Evolutionary conservation across 148 eudicot genomes (phyloP).

Genomic region (Heliosperma pusillum): DNA sequence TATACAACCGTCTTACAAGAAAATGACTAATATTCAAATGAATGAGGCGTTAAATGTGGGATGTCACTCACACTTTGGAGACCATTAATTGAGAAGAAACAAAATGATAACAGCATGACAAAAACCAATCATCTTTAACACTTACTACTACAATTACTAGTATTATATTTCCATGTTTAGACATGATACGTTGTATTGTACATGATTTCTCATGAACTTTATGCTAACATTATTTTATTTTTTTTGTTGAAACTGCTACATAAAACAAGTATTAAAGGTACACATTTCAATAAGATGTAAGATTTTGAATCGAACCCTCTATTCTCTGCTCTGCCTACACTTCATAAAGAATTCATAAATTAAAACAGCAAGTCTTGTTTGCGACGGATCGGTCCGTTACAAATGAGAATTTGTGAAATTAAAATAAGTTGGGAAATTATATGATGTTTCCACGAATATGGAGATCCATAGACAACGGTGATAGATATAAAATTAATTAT

Average conservation of each 20-base stretch:
- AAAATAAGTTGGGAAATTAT: no score
- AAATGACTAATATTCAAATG: not conserved
- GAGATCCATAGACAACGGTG: not conserved
- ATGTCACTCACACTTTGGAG: not conserved
- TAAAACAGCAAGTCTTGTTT: no score
- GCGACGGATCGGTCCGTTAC: no score
- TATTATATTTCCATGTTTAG: slow-evolving; percentile 1
- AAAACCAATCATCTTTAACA: slow-evolving; percentile 3
- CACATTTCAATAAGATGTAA: not conserved
- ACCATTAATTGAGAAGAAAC: slow-evolving; percentile 8
- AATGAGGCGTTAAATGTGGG: slow-evolving; percentile 4
- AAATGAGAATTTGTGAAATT: no score
- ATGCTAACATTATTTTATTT: not conserved
- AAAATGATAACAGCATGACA: slow-evolving; percentile 14
- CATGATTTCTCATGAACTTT: slow-evolving; percentile 4
- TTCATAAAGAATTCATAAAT: no score
- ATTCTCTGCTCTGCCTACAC: slow-evolving; percentile 10
- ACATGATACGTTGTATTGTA: slow-evolving; percentile 6
- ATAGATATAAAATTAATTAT: no score
- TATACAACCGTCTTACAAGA: no score
- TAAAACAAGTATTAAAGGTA: not conserved
- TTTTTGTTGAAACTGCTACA: not conserved
- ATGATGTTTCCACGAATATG: not conserved
- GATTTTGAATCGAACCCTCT: slow-evolving; percentile 1
- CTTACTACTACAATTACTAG: not conserved